Evolutionary conservation across 148 eudicot genomes (phyloP).

Genomic region (Chenopodium suecicum): DNA sequence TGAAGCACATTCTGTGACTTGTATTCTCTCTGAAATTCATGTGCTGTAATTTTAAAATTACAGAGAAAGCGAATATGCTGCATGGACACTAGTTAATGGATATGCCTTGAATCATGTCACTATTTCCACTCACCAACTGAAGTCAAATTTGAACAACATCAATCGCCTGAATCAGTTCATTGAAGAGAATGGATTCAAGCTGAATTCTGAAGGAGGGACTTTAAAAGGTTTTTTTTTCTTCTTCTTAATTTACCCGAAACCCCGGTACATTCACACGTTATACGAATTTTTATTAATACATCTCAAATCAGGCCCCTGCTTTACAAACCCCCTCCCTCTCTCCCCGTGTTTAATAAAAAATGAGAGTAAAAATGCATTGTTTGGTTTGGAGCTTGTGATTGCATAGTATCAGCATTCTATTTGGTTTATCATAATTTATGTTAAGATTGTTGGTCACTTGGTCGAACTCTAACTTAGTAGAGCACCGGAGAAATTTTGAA

Average conservation of each 20-base stretch:
- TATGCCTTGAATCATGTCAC: slow-evolving; percentile 92
- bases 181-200: slow-evolving; percentile 78
- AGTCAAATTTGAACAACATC: slow-evolving; percentile 56
- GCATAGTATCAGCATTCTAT: background rate
- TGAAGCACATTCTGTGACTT: background rate
- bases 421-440: background rate
- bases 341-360: background rate
- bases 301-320: background rate
- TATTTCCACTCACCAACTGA: slow-evolving; percentile 74
- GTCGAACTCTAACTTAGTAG: background rate
- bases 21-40: background rate
- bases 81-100: slow-evolving; percentile 98
- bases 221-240: slow-evolving; percentile 58
- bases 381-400: background rate
- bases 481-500: background rate
- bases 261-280: background rate
- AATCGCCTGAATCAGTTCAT: slow-evolving; percentile 70
- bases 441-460: background rate
- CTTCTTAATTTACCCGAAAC: background rate
- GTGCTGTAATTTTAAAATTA: slow-evolving; percentile 8
- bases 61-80: slow-evolving; percentile 99
- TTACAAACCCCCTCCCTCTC: too few species aligned
- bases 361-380: background rate
- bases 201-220: slow-evolving; percentile 89
- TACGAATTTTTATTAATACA: background rate